Base-by-base conservation (phyloP, 1,139 yeast species). In the Yamadazyma oceani region DNA sequence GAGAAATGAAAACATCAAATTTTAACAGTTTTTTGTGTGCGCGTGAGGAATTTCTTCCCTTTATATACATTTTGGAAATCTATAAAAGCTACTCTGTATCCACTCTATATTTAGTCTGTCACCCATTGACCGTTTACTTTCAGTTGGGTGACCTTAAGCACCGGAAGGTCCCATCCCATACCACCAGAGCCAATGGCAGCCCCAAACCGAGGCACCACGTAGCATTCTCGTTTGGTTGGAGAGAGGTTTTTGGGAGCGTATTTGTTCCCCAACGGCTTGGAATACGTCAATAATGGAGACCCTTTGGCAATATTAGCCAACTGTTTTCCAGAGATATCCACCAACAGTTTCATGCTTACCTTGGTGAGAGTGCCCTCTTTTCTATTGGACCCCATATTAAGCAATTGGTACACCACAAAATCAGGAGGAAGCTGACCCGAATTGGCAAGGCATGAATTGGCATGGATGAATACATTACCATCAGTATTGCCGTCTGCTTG, bases 101-200 rank as follows among this genome's bases (percentile, higher is more conserved):
- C n/a, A n/a, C n/a, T n/a, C n/a, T n/a, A n/a, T n/a, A 6, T 7
- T 8, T 15, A 16, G 17, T 33, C 31, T 23, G 39, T 46, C 14
- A 69, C 64, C 94, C 95, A 85, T 19, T 62, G 62, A 0, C 92
- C 92, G 28, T 66, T 57, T 11, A 66, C 58, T 54, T 80, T 86
- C 43, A 69, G 72, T 55, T 90, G 97, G 2, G 67, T 67, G 1
- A 89, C 94, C 55, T 87, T 84, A 19, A 82, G 67, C 1, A 88
- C 95, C 4, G 96, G 95, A 36, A 90, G 64, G 53, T 90, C 97
- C 95, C 96, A 90, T 8, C 96, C 96, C 19, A 85, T 73, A 17
- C 89, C 87, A 21, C 95, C 96, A 25, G 82, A 75, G 3, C 95
- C 95, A 30, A 84, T 69, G 6, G 82, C 75, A 9, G 95, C 90